These are phyloP conservation scores for Paralagenidium karlingii DNA, from an alignment of 352 stramenopile genomes.

Conservation along the genomic window DNA sequence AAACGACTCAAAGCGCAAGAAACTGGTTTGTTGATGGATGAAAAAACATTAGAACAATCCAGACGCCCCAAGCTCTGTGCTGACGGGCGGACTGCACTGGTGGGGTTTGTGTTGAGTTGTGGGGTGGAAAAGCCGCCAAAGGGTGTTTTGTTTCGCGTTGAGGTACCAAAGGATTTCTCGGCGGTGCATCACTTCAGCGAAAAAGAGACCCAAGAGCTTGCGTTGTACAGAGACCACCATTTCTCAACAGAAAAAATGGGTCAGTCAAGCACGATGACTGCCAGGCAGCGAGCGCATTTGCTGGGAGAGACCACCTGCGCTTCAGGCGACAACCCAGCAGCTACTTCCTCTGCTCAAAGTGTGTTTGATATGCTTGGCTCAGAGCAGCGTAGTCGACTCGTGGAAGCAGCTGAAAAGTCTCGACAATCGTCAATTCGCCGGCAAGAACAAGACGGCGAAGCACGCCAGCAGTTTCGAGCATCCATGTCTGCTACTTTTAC, in stretches of 20 bases:
- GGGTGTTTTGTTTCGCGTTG: slow-evolving; percentile 17
- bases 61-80: slow-evolving; percentile 18
- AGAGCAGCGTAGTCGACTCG: slow-evolving; percentile 29
- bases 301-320: slow-evolving; percentile 22
- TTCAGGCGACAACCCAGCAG: too few relatives aligned
- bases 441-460: slow-evolving; percentile 5
- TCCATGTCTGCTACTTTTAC: slow-evolving; percentile 72
- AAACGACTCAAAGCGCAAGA: slow-evolving; percentile 8
- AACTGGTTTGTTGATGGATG: too few relatives aligned
- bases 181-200: slow-evolving; percentile 31
- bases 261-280: slow-evolving; percentile 25
- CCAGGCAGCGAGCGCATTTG: slow-evolving; percentile 26
- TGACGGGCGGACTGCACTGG: slow-evolving; percentile 38
- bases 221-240: slow-evolving; percentile 44
- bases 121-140: slow-evolving; percentile 30
- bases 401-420: slow-evolving; percentile 14
- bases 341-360: slow-evolving; percentile 8
- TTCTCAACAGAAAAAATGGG: slow-evolving; percentile 28
- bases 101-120: slow-evolving; percentile 34
- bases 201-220: slow-evolving; percentile 5
- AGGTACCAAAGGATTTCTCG: slow-evolving; percentile 40
- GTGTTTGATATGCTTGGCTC: slow-evolving; percentile 48
- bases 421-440: not conserved
- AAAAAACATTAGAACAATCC: slow-evolving; percentile 6
- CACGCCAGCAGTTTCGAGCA: slow-evolving; percentile 39